Percentiles rank a stretch among this genome's conserved stretches.
phyloP scores from a whole-genome alignment of 164 flowering plant genomes.

The Hamamelis virginiana region DNA sequence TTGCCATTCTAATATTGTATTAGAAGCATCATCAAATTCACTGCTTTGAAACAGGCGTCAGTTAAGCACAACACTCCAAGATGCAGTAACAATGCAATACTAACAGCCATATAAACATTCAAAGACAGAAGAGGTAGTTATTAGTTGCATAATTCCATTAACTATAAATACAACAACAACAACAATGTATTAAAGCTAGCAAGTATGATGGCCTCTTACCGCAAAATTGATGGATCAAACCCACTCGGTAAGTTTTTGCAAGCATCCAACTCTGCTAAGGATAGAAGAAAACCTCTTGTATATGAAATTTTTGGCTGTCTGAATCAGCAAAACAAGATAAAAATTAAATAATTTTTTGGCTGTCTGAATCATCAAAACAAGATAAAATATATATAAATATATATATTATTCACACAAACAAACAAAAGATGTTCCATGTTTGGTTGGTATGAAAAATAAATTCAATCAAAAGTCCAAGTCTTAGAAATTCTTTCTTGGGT shows the following conservation, averaged over 20 bases:
- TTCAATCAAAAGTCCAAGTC: not conserved
- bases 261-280: constrained; percentile 12
- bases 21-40: constrained; percentile 6
- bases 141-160: not conserved
- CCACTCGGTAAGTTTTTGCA: constrained; percentile 13
- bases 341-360: no score
- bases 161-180: no score
- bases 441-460: not conserved
- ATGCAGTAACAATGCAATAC: not conserved
- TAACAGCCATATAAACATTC: not conserved
- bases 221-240: constrained; percentile 12
- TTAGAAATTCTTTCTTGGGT: not conserved
- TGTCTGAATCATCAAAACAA: constrained; percentile 15
- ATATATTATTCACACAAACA: not conserved
- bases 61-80: not conserved
- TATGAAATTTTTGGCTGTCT: constrained; percentile 11
- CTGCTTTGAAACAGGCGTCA: constrained; percentile 4
- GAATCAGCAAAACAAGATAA: no score
- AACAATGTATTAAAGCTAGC: no score
- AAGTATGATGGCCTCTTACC: constrained; percentile 10
- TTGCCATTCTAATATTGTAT: not conserved
- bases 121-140: not conserved
- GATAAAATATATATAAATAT: not conserved
- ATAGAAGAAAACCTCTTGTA: constrained; percentile 14
- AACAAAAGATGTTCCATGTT: not conserved